These are phyloP conservation scores for Skeletonema menzelii DNA, from an alignment of 108 stramenopile genomes.

Conservation along the genomic window DNA sequence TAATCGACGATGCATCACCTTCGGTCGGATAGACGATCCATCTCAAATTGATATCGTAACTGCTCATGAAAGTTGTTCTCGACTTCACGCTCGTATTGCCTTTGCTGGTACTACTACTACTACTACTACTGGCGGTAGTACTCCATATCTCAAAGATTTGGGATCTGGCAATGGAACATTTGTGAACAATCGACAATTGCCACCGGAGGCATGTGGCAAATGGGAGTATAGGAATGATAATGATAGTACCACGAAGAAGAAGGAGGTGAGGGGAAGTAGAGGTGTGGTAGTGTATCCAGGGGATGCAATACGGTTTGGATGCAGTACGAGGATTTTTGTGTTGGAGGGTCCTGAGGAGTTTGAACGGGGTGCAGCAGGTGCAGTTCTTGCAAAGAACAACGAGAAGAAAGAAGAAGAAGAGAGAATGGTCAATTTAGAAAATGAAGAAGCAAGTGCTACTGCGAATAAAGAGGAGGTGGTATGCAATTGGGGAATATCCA, in stretches of 20 bases:
- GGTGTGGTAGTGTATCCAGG: conserved; percentile 76
- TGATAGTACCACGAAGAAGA: conserved; percentile 2
- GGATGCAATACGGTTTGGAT: conserved; percentile 74
- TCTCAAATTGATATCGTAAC: conserved; percentile 52
- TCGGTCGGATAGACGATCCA: conserved; percentile 68
- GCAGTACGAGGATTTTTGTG: conserved; percentile 60
- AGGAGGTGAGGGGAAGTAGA: conserved; percentile 46
- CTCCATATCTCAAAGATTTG: conserved; percentile 73
- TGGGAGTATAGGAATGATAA: neutral
- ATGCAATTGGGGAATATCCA: conserved; percentile 56
- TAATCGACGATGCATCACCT: conserved; percentile 34
- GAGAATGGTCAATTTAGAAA: neutral
- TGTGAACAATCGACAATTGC: conserved; percentile 62
- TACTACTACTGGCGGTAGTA: conserved; percentile 50
- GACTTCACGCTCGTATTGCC: conserved; percentile 78
- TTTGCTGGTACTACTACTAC: too few relatives aligned
- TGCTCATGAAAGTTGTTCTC: conserved; percentile 70
- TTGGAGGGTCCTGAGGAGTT: conserved; percentile 68
- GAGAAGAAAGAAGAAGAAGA: neutral
- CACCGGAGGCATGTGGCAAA: conserved; percentile 56
- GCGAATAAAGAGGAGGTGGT: conserved; percentile 1
- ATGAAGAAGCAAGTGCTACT: neutral
- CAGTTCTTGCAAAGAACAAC: too few relatives aligned
- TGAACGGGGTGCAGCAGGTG: conserved; percentile 51
- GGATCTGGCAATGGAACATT: conserved; percentile 68